Evolutionary conservation across 2,329 filamentous ascomycete genomes (phyloP).

Genomic region (Microsporum ferrugineum): DNA sequence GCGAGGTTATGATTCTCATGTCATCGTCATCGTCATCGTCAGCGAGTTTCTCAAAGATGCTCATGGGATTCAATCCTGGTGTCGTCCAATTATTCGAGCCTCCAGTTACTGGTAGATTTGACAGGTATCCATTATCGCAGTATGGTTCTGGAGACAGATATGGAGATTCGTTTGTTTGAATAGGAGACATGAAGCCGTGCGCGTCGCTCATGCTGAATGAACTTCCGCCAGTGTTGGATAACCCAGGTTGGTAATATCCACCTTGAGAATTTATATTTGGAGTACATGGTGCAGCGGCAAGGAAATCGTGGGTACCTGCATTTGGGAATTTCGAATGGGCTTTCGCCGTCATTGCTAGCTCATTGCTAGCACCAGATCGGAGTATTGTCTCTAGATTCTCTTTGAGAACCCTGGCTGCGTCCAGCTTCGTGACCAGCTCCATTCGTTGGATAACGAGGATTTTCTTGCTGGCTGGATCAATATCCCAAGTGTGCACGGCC

Average conservation of each 20-base stretch:
- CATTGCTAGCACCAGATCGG: slow-evolving; percentile 12
- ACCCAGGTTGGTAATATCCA: neutral
- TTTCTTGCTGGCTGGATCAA: slow-evolving; percentile 25
- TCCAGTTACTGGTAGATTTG: neutral
- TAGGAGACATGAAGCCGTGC: neutral
- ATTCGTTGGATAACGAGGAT: slow-evolving; percentile 28
- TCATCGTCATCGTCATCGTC: slow-evolving; percentile 1
- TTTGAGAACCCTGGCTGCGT: slow-evolving; percentile 26
- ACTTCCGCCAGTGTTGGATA: neutral
- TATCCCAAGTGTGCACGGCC: slow-evolving; percentile 29
- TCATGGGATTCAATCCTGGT: neutral
- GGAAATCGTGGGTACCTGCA: neutral
- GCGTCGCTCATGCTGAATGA: neutral
- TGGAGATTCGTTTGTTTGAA: neutral
- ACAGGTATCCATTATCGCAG: neutral
- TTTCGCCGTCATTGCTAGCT: neutral
- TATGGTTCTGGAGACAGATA: neutral
- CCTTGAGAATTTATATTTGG: neutral
- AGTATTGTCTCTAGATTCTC: slow-evolving; percentile 24
- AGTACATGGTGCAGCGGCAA: neutral
- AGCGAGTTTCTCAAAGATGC: neutral
- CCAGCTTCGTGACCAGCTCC: slow-evolving; percentile 28
- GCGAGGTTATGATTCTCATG: neutral
- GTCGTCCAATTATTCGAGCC: neutral
- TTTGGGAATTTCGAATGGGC: neutral